A percentile compares a stretch with the other conserved stretches of the same genome.
These are phyloP conservation scores for Apophysomyces elegans DNA, from an alignment of 371 early-diverging fungal species.

Conservation along the genomic window DNA sequence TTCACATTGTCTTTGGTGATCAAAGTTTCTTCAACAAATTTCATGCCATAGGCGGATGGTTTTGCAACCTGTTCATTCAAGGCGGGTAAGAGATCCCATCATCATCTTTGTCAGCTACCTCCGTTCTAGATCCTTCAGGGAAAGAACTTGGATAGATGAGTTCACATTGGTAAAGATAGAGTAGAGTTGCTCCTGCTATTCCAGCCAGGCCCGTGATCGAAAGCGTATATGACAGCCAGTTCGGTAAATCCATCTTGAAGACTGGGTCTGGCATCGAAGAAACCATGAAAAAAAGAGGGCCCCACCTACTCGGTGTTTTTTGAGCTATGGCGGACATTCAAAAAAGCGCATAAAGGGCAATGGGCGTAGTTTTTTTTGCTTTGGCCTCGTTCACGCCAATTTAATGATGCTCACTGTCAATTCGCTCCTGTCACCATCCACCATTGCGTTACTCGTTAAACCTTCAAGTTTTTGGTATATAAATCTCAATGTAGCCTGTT, in stretches of 20 bases:
- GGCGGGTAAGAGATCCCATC: conserved; percentile 4
- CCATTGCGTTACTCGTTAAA: conserved; percentile 42
- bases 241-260: conserved; percentile 22
- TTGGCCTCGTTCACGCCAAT: conserved; percentile 7
- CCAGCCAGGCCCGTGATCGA: conserved; percentile 32
- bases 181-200: conserved; percentile 25
- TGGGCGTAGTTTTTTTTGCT: conserved; percentile 14
- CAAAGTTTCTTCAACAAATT: conserved; percentile 77
- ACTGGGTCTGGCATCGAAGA: conserved; percentile 18
- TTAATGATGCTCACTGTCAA: conserved; percentile 55
- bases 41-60: conserved; percentile 74
- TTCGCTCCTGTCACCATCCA: conserved; percentile 42
- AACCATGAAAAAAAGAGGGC: conserved; percentile 13
- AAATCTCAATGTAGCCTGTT: conserved; percentile 49
- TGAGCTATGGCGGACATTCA: conserved; percentile 3
- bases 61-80: conserved; percentile 59
- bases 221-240: conserved; percentile 28
- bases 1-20: conserved; percentile 80
- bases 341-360: conserved; percentile 4
- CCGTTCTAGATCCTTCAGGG: conserved; percentile 78
- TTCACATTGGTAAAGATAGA: conserved; percentile 66
- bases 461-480: conserved; percentile 60
- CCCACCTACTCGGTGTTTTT: not conserved
- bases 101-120: conserved; percentile 41
- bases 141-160: conserved; percentile 85